Evolutionary conservation across 2,329 filamentous ascomycete species (phyloP), one percentile per base, ranked within the genome.

Genomic region (Aspergillus spinulosporus): DNA sequence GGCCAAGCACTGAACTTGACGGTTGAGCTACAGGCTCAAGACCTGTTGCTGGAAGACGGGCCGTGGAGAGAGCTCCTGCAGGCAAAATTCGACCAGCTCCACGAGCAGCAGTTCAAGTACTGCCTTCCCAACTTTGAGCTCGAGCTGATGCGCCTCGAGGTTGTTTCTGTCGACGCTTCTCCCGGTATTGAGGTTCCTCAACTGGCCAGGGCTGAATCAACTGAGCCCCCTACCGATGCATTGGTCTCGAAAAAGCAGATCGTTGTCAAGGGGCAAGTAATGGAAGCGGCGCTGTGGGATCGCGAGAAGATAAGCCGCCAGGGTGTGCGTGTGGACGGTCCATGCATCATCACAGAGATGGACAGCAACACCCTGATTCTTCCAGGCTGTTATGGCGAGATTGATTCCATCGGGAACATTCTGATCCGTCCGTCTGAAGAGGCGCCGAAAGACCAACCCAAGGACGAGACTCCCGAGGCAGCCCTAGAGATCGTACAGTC

Each of bases 321-420:
- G 37, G 67, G 78, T 1, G 66, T 75, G 37, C 70, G 71, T 36
- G 66, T 81, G 2, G 49, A 64, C 1, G 79, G 79, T 0, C 79
- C 79, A 4, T 78, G 76, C 39, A 70, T 81, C n/a, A 64, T 81
- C 37, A 75, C 75, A 0, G 78, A 81, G 57, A 80, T 80, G 76
- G 79, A 81, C 59, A 79, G 77, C 15, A 81, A 81, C 60, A 81
- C 79, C 0, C 68, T 81, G 1, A 76, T 82, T 28, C 68, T 80
- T 3, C 79, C 79, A 0, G 78, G 77, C 0, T 77, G 73, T 55
- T 71, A 71, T 44, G 78, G 76, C 4, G 76, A 79, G 57, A 75
- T 80, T 4, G 79, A 81, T 56, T 63, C 61, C 4, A 76, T 80
- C 47, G 78, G 78, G 3, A 81, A 81, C 60, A 79, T 81, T 14